Percentiles rank a stretch among this genome's conserved stretches.
These are phyloP conservation scores for Trichoderma citrinoviride DNA, from an alignment of 2,329 filamentous ascomycete species.

Conservation along the genomic window DNA sequence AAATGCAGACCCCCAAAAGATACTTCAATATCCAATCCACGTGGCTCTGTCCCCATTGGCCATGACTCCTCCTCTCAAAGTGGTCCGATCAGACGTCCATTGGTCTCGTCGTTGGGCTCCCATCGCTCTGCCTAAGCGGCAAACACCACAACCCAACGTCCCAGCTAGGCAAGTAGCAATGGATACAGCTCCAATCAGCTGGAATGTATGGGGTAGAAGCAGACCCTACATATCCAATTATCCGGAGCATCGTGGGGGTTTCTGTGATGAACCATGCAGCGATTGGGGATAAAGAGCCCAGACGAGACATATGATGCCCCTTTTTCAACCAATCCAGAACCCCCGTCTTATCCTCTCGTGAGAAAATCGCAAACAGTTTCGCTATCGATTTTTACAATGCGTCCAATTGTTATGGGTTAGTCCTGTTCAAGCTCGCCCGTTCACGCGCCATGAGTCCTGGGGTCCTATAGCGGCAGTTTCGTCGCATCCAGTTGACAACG, in stretches of 20 bases:
- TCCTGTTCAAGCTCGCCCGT: background rate
- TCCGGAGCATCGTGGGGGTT: background rate
- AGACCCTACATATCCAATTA: background rate
- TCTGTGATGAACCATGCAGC: background rate
- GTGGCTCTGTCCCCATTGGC: background rate
- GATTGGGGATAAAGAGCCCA: background rate
- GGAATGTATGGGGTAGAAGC: background rate
- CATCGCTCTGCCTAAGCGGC: conserved; percentile 6
- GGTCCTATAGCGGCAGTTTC: too few relatives aligned
- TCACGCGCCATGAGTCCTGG: too few relatives aligned
- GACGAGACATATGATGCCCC: background rate
- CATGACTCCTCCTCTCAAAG: background rate
- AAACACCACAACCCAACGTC: background rate
- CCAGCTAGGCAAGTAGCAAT: background rate
- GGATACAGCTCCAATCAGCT: background rate
- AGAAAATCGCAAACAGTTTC: too few relatives aligned
- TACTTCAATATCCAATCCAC: background rate
- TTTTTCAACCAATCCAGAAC: background rate
- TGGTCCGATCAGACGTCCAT: background rate
- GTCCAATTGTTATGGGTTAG: background rate
- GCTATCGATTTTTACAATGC: too few relatives aligned
- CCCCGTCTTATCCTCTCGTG: background rate
- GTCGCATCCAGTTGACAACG: too few relatives aligned
- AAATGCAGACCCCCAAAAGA: background rate
- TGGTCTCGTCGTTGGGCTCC: background rate